Evolutionary conservation across 805 yeast species (phyloP).

Genomic region (Maudiozyma turicensis): DNA sequence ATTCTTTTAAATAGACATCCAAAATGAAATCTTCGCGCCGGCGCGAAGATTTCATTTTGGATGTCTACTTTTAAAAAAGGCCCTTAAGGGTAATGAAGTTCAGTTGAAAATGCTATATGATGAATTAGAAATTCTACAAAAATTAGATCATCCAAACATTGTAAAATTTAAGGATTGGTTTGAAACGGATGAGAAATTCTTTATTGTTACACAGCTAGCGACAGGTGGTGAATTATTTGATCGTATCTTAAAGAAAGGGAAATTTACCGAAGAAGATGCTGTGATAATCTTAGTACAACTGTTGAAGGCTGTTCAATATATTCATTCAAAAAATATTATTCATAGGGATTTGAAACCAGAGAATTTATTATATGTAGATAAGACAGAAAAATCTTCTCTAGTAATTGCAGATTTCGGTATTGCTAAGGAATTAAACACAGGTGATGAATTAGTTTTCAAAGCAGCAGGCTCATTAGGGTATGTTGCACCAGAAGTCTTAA

Average conservation of each 20-base stretch:
- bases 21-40: no score
- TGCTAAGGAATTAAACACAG: slow-evolving; percentile 60
- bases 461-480: slow-evolving; percentile 93
- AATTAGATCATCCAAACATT: slow-evolving; percentile 71
- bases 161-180: slow-evolving; percentile 91
- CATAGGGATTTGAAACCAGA: slow-evolving; percentile 95
- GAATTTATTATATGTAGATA: slow-evolving; percentile 62
- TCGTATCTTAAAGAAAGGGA: slow-evolving; percentile 68
- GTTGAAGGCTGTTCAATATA: slow-evolving; percentile 65
- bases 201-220: slow-evolving; percentile 88
- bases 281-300: slow-evolving; percentile 66
- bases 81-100: slow-evolving; percentile 64
- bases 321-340: slow-evolving; percentile 70
- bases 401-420: slow-evolving; percentile 96
- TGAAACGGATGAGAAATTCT: slow-evolving; percentile 84
- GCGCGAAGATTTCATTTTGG: no score
- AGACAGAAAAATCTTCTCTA: slow-evolving; percentile 51
- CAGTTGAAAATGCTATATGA: slow-evolving; percentile 55
- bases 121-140: slow-evolving; percentile 64
- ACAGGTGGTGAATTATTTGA: slow-evolving; percentile 95
- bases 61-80: slow-evolving; percentile 78
- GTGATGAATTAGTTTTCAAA: slow-evolving; percentile 52
- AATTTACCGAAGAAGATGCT: slow-evolving; percentile 85
- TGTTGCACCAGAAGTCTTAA: slow-evolving; percentile 91
- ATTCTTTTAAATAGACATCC: no score